phyloP scores from a whole-genome alignment of 208 protist species.

The Acanthamoeba lenticulata region DNA sequence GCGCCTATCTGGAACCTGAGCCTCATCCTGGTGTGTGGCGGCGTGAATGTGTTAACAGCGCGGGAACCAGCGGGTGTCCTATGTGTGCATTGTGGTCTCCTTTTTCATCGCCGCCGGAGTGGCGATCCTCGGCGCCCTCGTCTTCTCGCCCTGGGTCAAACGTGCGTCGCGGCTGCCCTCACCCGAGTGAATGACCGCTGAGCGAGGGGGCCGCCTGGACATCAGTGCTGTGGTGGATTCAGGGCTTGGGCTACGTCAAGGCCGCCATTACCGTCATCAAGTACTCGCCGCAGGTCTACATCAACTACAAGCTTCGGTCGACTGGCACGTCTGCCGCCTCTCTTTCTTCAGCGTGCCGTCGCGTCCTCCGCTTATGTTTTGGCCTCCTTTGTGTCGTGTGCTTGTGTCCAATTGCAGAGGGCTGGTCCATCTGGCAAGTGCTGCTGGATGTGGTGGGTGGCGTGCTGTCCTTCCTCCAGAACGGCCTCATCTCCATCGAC shows the following conservation, averaged over 20 bases:
- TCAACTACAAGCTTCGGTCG: constrained; percentile 20
- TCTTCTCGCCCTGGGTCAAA: constrained; percentile 20
- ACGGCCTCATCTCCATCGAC: neutral
- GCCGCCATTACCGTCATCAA: constrained; percentile 21
- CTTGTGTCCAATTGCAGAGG: neutral
- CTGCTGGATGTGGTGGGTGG: constrained; percentile 59
- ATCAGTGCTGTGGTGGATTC: neutral
- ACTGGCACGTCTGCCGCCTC: neutral
- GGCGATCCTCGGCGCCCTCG: neutral
- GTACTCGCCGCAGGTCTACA: constrained; percentile 45
- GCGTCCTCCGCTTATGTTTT: neutral
- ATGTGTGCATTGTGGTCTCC: neutral
- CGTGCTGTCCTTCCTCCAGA: constrained; percentile 59
- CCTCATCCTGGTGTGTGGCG: too few relatives aligned
- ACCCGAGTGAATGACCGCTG: neutral
- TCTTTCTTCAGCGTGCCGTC: neutral
- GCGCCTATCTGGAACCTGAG: too few relatives aligned
- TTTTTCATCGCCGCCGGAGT: neutral
- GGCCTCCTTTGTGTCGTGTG: neutral
- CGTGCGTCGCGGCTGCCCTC: neutral
- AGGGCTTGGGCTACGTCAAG: constrained; percentile 26
- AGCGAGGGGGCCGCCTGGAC: neutral
- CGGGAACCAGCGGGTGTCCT: neutral
- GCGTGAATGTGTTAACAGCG: too few relatives aligned
- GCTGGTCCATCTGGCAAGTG: constrained; percentile 59